phyloP scores from a whole-genome alignment of 768 basidiomycete genomes.

The Leccinum sublutescens region DNA sequence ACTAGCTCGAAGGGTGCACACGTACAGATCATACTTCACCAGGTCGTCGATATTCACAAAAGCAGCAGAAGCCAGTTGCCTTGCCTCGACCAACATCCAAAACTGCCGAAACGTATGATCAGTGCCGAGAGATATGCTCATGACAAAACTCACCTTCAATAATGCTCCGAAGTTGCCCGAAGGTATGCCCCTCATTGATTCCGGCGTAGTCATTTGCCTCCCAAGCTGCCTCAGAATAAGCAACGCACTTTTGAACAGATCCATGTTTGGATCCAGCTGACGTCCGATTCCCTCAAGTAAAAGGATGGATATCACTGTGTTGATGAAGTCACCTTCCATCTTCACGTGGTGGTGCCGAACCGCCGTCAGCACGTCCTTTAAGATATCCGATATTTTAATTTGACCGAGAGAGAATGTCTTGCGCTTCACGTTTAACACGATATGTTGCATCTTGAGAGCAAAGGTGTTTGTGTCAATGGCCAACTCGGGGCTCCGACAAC shows the following conservation, averaged over 20 bases:
- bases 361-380: constrained; percentile 82
- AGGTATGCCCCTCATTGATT: constrained; percentile 58
- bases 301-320: constrained; percentile 93
- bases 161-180: constrained; percentile 77
- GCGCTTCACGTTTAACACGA: constrained; percentile 89
- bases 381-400: constrained; percentile 92
- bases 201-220: constrained; percentile 82
- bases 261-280: constrained; percentile 87
- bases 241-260: constrained; percentile 92
- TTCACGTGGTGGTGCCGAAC: constrained; percentile 94
- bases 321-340: constrained; percentile 98
- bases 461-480: constrained; percentile 93
- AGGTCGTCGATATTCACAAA: constrained; percentile 82
- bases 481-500: constrained; percentile 87
- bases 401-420: constrained; percentile 97
- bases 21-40: constrained; percentile 85
- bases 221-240: constrained; percentile 93
- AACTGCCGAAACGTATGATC: constrained; percentile 44
- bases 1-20: constrained; percentile 7
- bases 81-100: constrained; percentile 93
- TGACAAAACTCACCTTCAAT: constrained; percentile 66
- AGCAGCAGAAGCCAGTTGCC: constrained; percentile 78
- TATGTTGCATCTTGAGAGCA: constrained; percentile 96
- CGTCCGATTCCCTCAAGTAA: constrained; percentile 95
- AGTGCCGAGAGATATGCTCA: neutral